These are phyloP conservation scores for Plasmodium vinckei DNA, from an alignment of 169 alveolate genomes.

Conservation along the genomic window DNA sequence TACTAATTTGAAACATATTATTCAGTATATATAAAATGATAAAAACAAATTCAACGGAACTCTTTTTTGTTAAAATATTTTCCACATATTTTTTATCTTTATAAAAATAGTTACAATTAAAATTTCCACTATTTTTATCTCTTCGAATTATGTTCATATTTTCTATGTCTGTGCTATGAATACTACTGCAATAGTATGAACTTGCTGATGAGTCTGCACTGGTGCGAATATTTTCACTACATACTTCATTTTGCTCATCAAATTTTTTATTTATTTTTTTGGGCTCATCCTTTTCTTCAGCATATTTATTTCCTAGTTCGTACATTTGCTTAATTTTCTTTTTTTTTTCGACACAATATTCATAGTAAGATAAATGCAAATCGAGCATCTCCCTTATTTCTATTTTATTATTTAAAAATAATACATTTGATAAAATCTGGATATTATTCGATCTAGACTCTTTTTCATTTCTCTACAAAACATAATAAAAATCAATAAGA, in stretches of 20 bases:
- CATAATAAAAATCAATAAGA: too few species aligned
- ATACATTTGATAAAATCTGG: background rate
- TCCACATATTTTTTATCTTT: constrained; percentile 39
- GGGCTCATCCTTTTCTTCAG: background rate
- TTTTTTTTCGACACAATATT: constrained; percentile 27
- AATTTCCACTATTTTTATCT: background rate
- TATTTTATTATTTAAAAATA: constrained; percentile 10
- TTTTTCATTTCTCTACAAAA: background rate
- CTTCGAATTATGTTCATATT: background rate
- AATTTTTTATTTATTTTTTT: constrained; percentile 1
- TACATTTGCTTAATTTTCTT: constrained; percentile 9
- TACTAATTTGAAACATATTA: constrained; percentile 39
- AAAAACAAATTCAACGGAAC: constrained; percentile 30
- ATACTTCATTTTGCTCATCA: background rate
- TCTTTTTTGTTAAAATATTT: constrained; percentile 30
- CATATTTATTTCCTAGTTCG: background rate
- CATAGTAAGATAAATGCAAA: constrained; percentile 41
- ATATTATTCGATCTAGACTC: background rate
- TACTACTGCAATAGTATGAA: constrained; percentile 39
- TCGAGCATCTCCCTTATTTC: constrained; percentile 28
- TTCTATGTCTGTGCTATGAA: constrained; percentile 64
- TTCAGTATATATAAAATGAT: constrained; percentile 52
- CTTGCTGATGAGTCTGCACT: background rate
- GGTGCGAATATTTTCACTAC: background rate
- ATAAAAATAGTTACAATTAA: background rate